phyloP scores from a whole-genome alignment of 495 filamentous ascomycete species.

The Staphylotrichum longicolle region DNA sequence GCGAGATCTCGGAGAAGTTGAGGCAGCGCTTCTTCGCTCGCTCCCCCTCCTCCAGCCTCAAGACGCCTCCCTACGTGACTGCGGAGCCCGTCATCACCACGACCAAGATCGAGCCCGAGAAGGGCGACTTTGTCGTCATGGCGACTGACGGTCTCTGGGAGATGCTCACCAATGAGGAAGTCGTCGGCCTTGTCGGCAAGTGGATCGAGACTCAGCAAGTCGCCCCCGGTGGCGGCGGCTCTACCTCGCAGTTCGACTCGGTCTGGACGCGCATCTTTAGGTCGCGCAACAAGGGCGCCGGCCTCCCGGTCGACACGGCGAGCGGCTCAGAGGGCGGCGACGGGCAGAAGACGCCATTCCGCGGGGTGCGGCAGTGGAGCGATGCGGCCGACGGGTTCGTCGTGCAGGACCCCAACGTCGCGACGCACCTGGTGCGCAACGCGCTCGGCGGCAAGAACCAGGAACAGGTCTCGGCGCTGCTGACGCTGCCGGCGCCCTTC shows the following conservation, averaged over 20 bases:
- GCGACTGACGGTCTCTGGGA: constrained; percentile 98
- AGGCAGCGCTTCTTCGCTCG: constrained; percentile 82
- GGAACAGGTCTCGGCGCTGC: constrained; percentile 90
- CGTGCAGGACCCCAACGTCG: constrained; percentile 92
- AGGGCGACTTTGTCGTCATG: constrained; percentile 93
- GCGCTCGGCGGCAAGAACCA: constrained; percentile 90
- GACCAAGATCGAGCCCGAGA: constrained; percentile 86
- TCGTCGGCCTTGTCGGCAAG: constrained; percentile 90
- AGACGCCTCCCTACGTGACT: constrained; percentile 95
- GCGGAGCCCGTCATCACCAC: constrained; percentile 60
- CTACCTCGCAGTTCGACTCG: constrained; percentile 39
- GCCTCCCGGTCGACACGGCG: constrained; percentile 56
- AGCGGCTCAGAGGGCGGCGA: constrained; percentile 37
- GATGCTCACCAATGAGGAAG: constrained; percentile 98
- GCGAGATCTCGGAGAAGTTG: constrained; percentile 75
- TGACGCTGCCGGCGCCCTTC: constrained; percentile 88
- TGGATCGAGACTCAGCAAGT: constrained; percentile 81
- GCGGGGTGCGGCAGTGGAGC: constrained; percentile 75
- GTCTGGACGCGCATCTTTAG: constrained; percentile 60
- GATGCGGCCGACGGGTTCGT: constrained; percentile 75
- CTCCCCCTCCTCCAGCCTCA: constrained; percentile 64
- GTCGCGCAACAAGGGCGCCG: constrained; percentile 39
- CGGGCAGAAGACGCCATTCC: constrained; percentile 70
- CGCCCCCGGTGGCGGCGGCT: constrained; percentile 20
- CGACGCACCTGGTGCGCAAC: constrained; percentile 93